Base-by-base conservation (phyloP, 129 eudicot species). In the Kitagawia praeruptora region DNA sequence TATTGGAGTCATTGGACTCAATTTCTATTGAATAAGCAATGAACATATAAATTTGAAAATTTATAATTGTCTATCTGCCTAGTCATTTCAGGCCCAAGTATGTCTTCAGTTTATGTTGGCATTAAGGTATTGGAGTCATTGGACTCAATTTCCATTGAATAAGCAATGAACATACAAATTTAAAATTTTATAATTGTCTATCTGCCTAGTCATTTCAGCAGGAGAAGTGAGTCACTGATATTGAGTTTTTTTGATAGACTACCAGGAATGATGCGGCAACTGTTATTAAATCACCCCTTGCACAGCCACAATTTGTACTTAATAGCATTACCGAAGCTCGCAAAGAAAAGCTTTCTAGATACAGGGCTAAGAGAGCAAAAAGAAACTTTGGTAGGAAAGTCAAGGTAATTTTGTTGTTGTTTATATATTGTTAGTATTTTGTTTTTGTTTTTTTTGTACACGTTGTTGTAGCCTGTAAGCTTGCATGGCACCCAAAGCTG, bases 361-460 rank as follows among this genome's bases (percentile, higher is more conserved):
- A 96, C 93, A 83, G 97, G 88, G 87, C 79, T 51, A 96, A 96
- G 97, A 96, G 91, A 77, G 27, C 89, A 72, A 96, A 85, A 91
- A 86, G 99, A 81, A 96, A 96, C 82, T 96, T 92, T 80, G 99
- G 97, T 75, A 78, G 96, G 88, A 96, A 90, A 87, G 89, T 96
- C 81, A 96, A 96, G 77, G 77, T 74, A 74, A 46, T 46, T 46
- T 25, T 13, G n/a, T n/a, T 12, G 14, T 74, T 74, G 40, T 23
- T 58, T 58, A n/a, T 21, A 16, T 44, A 46, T 5, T 74, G 1
- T 34, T 27, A 4, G 46, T 16, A 37, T 16, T 37, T 70, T 37
- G 9, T 8, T 34, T 34, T 34, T 34, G 34, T n/a, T 9, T 19
- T 73, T 14, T 74, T 44, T 14, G 25, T 14, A 48, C 47, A 25